Percentiles rank a stretch among this genome's conserved stretches.
Conservation (phyloP, 208 protist genomes). For the Wallacemonas rigidus region DNA sequence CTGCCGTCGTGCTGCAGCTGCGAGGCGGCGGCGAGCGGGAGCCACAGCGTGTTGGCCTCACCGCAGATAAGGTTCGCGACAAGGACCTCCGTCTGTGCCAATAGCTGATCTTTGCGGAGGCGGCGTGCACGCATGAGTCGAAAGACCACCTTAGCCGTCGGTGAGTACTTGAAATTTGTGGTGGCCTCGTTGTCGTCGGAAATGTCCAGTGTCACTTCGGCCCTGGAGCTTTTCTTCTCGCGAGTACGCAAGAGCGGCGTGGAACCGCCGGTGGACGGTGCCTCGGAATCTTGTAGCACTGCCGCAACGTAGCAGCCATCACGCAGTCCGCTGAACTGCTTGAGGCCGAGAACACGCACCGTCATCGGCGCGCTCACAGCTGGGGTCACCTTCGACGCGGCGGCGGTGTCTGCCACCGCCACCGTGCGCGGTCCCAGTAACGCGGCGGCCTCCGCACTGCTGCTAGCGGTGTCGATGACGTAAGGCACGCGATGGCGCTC, state of each 20-base stretch:
- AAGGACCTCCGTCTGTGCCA: constrained; percentile 54
- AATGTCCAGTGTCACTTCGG: constrained; percentile 47
- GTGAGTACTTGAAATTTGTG: constrained; percentile 46
- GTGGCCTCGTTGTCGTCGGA: constrained; percentile 69
- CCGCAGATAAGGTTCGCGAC: constrained; percentile 56
- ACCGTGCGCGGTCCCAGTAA: constrained; percentile 12
- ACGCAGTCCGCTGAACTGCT: constrained; percentile 32
- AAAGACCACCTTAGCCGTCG: constrained; percentile 46
- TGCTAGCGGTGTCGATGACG: constrained; percentile 48
- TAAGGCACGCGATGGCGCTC: constrained; percentile 68
- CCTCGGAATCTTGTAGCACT: constrained; percentile 27
- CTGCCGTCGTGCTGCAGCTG: neutral
- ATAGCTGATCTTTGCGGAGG: constrained; percentile 34
- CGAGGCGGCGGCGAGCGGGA: constrained; percentile 40
- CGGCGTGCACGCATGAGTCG: constrained; percentile 52
- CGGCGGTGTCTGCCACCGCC: neutral
- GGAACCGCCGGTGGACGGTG: constrained; percentile 7
- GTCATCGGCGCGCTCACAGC: constrained; percentile 66
- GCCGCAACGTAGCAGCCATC: constrained; percentile 72
- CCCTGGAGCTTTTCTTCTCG: constrained; percentile 29
- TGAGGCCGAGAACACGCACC: constrained; percentile 65
- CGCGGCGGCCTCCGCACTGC: constrained; percentile 15
- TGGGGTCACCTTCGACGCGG: neutral
- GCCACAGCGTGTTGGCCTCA: constrained; percentile 68
- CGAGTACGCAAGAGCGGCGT: constrained; percentile 53